Percentiles rank a stretch among this genome's conserved stretches.
Evolutionary conservation across 228 moss, liverwort and hornwort genomes (phyloP).

Genomic region (Sphagnum fallax): DNA sequence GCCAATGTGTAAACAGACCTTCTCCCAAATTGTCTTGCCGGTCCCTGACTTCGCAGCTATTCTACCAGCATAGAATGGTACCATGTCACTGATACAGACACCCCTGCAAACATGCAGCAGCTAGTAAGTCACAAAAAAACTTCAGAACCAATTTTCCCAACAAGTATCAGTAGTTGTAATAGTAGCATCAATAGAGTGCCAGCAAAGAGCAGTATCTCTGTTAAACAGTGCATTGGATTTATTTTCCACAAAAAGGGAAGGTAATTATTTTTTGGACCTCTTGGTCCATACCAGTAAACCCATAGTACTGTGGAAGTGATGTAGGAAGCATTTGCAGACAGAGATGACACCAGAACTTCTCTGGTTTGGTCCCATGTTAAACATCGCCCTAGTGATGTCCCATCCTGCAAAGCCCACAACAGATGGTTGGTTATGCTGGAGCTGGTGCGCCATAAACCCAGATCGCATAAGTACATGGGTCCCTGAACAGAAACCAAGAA

Average conservation of each 20-base stretch:
- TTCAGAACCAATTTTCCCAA: too few relatives aligned
- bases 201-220: too few relatives aligned
- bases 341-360: slow-evolving; percentile 58
- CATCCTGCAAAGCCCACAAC: slow-evolving; percentile 52
- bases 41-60: slow-evolving; percentile 66
- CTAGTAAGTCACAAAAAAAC: not conserved
- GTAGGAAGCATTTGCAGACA: slow-evolving; percentile 62
- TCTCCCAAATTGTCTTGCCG: slow-evolving; percentile 57
- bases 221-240: too few relatives aligned
- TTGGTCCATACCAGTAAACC: slow-evolving; percentile 74
- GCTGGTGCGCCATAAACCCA: too few relatives aligned
- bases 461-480: too few relatives aligned
- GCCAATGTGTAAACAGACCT: slow-evolving; percentile 22
- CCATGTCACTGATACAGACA: slow-evolving; percentile 97
- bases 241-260: too few relatives aligned
- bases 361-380: slow-evolving; percentile 56
- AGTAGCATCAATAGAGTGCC: too few relatives aligned
- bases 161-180: too few relatives aligned
- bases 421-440: too few relatives aligned
- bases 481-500: too few relatives aligned
- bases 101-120: slow-evolving; percentile 35
- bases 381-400: slow-evolving; percentile 74
- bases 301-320: slow-evolving; percentile 68
- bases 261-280: too few relatives aligned
- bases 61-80: slow-evolving; percentile 85